Conservation (phyloP, 179 eudicot species). For the Patellifolia procumbens region DNA sequence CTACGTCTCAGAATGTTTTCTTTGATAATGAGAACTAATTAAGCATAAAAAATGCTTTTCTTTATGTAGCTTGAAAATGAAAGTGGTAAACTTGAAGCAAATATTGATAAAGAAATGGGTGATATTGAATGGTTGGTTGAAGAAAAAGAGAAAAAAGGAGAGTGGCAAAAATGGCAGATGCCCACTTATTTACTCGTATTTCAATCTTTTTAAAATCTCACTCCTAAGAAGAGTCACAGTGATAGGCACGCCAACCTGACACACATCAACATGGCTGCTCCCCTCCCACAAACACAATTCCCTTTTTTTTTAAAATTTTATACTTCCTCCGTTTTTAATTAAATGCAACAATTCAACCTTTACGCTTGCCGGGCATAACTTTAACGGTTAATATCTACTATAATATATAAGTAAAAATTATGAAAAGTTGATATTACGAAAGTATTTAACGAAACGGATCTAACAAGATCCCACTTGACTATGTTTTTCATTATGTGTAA, state of each 20-base stretch:
- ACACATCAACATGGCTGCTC: constrained; percentile 40
- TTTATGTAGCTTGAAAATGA: not conserved
- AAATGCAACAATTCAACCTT: no score
- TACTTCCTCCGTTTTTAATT: no score
- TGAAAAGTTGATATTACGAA: no score
- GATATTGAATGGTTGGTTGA: not conserved
- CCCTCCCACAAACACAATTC: constrained; percentile 30
- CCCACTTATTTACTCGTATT: constrained; percentile 8
- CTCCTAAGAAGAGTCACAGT: constrained; percentile 17
- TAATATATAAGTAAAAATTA: no score
- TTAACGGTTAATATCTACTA: no score
- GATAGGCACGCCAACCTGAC: constrained; percentile 63
- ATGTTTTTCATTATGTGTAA: no score
- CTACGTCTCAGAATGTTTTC: constrained; percentile 33
- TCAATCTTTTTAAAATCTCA: not conserved
- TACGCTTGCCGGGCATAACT: no score
- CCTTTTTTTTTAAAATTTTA: no score
- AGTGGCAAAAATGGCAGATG: not conserved
- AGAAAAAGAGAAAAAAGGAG: not conserved
- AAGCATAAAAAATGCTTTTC: not conserved
- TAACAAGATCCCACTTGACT: no score
- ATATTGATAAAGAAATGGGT: not conserved
- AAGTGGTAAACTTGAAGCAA: constrained; percentile 7
- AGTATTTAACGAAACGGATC: no score
- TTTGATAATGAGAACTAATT: no score